These are phyloP conservation scores for Deinandra increscens DNA, from an alignment of 129 eudicot genomes.

Conservation along the genomic window DNA sequence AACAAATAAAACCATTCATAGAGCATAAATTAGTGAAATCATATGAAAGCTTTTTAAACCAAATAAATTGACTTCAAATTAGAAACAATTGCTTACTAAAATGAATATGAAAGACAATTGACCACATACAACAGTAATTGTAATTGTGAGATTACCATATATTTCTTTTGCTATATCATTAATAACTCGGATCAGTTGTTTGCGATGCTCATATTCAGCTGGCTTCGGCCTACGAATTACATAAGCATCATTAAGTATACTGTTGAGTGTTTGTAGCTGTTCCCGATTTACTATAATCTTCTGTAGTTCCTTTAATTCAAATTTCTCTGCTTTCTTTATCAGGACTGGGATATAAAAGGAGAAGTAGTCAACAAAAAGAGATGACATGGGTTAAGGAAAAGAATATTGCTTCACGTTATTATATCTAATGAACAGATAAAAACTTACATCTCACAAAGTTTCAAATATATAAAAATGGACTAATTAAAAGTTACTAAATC, in stretches of 20 bases:
- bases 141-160: constrained; percentile 49
- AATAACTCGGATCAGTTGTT: constrained; percentile 60
- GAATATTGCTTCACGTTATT: not conserved
- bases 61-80: not conserved
- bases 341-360: constrained; percentile 51
- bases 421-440: not conserved
- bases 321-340: constrained; percentile 54
- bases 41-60: not conserved
- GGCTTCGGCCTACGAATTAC: constrained; percentile 55
- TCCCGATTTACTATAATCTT: constrained; percentile 34
- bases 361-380: not conserved
- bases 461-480: not conserved
- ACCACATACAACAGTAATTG: not conserved
- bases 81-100: not conserved
- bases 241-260: constrained; percentile 57
- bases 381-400: not conserved
- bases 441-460: not conserved
- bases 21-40: not conserved
- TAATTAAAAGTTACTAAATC: not conserved
- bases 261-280: constrained; percentile 38
- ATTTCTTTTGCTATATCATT: constrained; percentile 81
- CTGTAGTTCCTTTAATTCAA: constrained; percentile 59
- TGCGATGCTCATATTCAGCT: constrained; percentile 65
- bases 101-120: not conserved
- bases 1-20: not conserved